Evolutionary conservation across 2,329 filamentous ascomycete species (phyloP).

Genomic region (Remersonia thermophila): DNA sequence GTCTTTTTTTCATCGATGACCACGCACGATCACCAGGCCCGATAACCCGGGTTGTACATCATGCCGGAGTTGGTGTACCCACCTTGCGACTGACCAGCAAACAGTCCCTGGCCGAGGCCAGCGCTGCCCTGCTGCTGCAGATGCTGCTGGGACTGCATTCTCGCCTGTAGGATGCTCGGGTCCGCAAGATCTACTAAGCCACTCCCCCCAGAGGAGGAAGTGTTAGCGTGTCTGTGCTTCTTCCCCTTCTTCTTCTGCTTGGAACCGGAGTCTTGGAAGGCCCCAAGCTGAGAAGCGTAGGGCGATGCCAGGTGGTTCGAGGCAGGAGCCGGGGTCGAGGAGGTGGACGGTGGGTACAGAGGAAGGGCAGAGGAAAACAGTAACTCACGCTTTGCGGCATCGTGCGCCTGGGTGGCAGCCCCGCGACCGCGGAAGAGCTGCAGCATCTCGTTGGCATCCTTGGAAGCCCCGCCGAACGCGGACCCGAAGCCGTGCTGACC

Average conservation of each 20-base stretch:
- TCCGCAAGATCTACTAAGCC: constrained; percentile 99
- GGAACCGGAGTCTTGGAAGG: constrained; percentile 81
- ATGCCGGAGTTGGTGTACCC: constrained; percentile 72
- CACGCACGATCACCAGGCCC: constrained; percentile 44
- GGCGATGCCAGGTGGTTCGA: constrained; percentile 83
- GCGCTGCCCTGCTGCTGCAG: constrained; percentile 67
- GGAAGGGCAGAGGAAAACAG: constrained; percentile 87
- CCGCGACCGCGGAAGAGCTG: constrained; percentile 59
- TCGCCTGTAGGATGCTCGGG: constrained; percentile 98
- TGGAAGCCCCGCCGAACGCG: constrained; percentile 55
- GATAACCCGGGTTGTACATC: constrained; percentile 66
- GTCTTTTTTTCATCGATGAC: too few relatives aligned
- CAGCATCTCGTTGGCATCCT: constrained; percentile 66
- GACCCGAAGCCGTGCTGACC: constrained; percentile 78
- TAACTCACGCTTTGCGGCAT: constrained; percentile 96
- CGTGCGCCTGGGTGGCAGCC: constrained; percentile 60
- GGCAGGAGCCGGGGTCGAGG: constrained; percentile 76
- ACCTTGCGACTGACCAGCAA: constrained; percentile 83
- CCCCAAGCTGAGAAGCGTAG: constrained; percentile 75
- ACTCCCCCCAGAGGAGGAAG: constrained; percentile 99
- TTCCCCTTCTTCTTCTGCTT: constrained; percentile 99
- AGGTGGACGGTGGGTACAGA: constrained; percentile 71
- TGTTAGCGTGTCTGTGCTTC: constrained; percentile 99
- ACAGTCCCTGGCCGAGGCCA: constrained; percentile 79
- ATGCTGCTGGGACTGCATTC: constrained; percentile 52